Conservation (phyloP, 2,329 filamentous ascomycete genomes). For the Boeremia exigua region DNA sequence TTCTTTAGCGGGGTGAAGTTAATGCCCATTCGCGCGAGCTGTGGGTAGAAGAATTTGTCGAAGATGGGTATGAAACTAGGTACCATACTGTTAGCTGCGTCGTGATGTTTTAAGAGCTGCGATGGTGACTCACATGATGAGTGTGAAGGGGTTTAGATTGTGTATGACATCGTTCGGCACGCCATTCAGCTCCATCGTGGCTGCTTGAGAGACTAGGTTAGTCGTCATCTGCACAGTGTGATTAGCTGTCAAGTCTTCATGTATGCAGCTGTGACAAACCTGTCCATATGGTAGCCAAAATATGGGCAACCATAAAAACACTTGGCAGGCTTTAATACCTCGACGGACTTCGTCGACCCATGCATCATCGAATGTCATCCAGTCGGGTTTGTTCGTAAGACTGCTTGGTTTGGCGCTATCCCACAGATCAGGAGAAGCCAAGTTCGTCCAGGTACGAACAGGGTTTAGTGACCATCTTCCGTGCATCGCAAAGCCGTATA, state of each 20-base stretch:
- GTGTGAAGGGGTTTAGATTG: slow-evolving; percentile 76
- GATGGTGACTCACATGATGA: slow-evolving; percentile 62
- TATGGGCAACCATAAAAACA: slow-evolving; percentile 58
- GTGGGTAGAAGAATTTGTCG: slow-evolving; percentile 69
- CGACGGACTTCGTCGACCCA: slow-evolving; percentile 67
- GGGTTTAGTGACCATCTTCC: slow-evolving; percentile 66
- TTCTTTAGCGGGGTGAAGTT: slow-evolving; percentile 76
- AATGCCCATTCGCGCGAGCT: slow-evolving; percentile 67
- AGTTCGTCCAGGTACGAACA: slow-evolving; percentile 55
- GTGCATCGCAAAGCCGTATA: slow-evolving; percentile 66
- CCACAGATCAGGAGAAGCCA: slow-evolving; percentile 47
- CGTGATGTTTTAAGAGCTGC: background rate
- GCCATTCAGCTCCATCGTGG: slow-evolving; percentile 60
- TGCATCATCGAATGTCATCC: slow-evolving; percentile 82
- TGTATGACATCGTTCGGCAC: slow-evolving; percentile 79
- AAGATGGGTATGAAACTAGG: slow-evolving; percentile 64
- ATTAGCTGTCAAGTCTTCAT: background rate
- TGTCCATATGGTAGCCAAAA: slow-evolving; percentile 65
- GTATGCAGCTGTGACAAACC: background rate
- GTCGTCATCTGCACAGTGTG: slow-evolving; percentile 59
- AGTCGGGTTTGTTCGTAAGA: slow-evolving; percentile 62
- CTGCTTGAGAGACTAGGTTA: slow-evolving; percentile 62
- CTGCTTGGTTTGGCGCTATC: slow-evolving; percentile 68
- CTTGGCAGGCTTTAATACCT: slow-evolving; percentile 32
- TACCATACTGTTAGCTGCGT: background rate